phyloP scores from a whole-genome alignment of 116 monocot genomes.

The Zostera marina region DNA sequence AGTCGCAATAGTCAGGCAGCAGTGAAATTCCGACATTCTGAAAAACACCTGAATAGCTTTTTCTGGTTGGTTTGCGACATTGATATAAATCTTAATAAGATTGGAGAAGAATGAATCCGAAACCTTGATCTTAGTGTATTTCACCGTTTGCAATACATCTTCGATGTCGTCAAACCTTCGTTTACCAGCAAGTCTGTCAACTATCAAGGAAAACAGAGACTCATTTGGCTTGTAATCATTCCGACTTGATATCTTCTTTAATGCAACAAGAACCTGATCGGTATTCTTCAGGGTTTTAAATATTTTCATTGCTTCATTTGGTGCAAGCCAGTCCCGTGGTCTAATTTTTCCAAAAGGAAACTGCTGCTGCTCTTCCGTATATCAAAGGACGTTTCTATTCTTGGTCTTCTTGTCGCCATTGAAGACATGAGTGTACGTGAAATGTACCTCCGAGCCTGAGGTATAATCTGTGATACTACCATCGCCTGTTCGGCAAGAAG shows the following conservation, averaged over 20 bases:
- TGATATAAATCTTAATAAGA: slow-evolving; percentile 61
- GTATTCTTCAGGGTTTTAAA: slow-evolving; percentile 39
- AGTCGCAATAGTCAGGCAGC: slow-evolving; percentile 57
- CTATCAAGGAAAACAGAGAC: slow-evolving; percentile 42
- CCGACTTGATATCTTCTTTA: slow-evolving; percentile 29
- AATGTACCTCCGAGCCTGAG: background rate
- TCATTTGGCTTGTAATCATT: slow-evolving; percentile 73
- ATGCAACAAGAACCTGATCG: slow-evolving; percentile 27
- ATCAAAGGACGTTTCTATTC: background rate
- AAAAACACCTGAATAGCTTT: slow-evolving; percentile 35
- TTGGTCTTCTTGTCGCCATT: background rate
- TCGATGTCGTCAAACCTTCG: slow-evolving; percentile 37
- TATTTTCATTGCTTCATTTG: slow-evolving; percentile 67
- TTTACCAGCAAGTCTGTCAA: slow-evolving; percentile 37
- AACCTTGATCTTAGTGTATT: slow-evolving; percentile 39
- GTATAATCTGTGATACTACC: background rate
- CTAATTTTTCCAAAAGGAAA: slow-evolving; percentile 13
- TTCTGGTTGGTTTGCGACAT: slow-evolving; percentile 43
- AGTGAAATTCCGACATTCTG: slow-evolving; percentile 63
- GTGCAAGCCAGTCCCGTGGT: slow-evolving; percentile 78
- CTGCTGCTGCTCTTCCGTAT: slow-evolving; percentile 1
- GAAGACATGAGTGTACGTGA: slow-evolving; percentile 5
- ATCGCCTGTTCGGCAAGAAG: too few relatives aligned
- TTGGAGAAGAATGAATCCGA: slow-evolving; percentile 71
- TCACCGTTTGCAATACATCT: slow-evolving; percentile 29